phyloP scores from a whole-genome alignment of 768 basidiomycete genomes.

The Cystofilobasidium ferigula region DNA sequence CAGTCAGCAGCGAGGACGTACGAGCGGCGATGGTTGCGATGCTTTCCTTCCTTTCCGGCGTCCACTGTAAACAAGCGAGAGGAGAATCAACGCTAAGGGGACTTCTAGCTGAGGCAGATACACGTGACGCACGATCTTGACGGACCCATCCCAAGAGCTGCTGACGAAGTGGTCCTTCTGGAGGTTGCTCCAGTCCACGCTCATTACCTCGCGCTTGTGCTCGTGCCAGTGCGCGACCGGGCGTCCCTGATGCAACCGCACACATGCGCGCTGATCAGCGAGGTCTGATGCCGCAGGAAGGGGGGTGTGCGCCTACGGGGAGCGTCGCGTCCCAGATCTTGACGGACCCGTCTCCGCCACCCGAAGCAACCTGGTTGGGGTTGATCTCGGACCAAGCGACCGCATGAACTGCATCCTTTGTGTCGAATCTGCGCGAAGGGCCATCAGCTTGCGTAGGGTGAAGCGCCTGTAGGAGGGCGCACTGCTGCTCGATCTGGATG shows the following conservation, averaged over 20 bases:
- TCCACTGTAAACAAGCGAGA: constrained; percentile 57
- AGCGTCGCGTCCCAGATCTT: constrained; percentile 81
- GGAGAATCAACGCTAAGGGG: background rate
- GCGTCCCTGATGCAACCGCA: constrained; percentile 52
- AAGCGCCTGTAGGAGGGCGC: too few species aligned
- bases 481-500: constrained; percentile 32
- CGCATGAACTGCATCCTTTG: constrained; percentile 81
- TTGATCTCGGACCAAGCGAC: constrained; percentile 90
- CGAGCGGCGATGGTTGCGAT: constrained; percentile 73
- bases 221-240: constrained; percentile 90
- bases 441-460: background rate
- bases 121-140: constrained; percentile 61
- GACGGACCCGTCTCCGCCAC: constrained; percentile 80
- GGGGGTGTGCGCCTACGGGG: constrained; percentile 46
- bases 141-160: constrained; percentile 65
- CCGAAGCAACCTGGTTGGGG: constrained; percentile 83
- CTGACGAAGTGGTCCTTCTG: constrained; percentile 67
- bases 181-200: constrained; percentile 90
- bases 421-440: constrained; percentile 55
- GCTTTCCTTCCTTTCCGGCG: constrained; percentile 66
- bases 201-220: constrained; percentile 83
- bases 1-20: constrained; percentile 46
- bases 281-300: background rate
- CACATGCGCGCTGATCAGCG: background rate
- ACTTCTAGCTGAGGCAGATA: background rate